Evolutionary conservation across 2,329 filamentous ascomycete genomes (phyloP).

Genomic region (Exserohilum rostratum): DNA sequence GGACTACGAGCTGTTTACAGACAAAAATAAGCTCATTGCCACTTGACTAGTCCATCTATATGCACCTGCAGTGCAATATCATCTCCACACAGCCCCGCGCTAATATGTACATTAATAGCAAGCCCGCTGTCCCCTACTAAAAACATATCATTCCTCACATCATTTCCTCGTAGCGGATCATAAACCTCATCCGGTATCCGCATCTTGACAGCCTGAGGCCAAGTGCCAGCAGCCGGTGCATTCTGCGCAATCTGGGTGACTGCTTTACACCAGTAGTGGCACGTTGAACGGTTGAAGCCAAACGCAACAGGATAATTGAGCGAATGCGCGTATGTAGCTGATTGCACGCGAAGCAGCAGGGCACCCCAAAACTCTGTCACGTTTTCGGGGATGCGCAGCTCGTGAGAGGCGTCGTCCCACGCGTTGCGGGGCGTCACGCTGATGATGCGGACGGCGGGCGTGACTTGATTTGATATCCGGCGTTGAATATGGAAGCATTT

Average conservation of each 20-base stretch:
- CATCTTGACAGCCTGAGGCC: constrained; percentile 21
- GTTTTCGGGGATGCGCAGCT: constrained; percentile 22
- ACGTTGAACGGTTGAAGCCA: constrained; percentile 26
- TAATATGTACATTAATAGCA: constrained; percentile 27
- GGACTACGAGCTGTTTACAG: no score
- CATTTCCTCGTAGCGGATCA: constrained; percentile 19
- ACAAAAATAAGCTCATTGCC: constrained; percentile 18
- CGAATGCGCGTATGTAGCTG: constrained; percentile 21
- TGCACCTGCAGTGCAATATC: constrained; percentile 25
- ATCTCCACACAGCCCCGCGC: constrained; percentile 28
- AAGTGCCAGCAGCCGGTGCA: constrained; percentile 2
- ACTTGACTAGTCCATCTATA: constrained; percentile 30
- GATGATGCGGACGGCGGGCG: constrained; percentile 27
- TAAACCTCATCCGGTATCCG: constrained; percentile 22
- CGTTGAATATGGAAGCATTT: constrained; percentile 27
- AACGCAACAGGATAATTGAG: constrained; percentile 28
- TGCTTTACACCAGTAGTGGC: constrained; percentile 34
- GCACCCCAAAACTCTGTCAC: constrained; percentile 20
- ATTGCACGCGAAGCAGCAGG: constrained; percentile 25
- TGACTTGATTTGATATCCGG: constrained; percentile 17
- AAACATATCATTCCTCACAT: constrained; percentile 30
- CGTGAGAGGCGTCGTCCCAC: constrained; percentile 22
- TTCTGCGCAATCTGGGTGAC: constrained; percentile 12
- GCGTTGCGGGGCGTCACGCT: constrained; percentile 21
- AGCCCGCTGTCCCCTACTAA: constrained; percentile 20